phyloP scores from a whole-genome alignment of 108 stramenopile species.

The Chaetoceros muelleri region DNA sequence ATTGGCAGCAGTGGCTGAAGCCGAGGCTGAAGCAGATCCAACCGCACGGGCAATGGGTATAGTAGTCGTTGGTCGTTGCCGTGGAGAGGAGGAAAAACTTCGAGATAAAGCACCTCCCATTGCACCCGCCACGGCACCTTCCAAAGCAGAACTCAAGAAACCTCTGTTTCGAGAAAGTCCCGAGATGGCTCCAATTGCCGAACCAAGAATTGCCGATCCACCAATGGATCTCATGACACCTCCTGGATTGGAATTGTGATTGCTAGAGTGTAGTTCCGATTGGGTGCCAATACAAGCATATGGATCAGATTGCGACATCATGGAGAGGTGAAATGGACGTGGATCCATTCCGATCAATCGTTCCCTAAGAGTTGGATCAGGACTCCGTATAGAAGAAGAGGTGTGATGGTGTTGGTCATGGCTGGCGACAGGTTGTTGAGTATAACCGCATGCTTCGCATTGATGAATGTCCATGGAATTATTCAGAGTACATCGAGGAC shows the following conservation, averaged over 20 bases:
- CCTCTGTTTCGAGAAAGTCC: conserved; percentile 17
- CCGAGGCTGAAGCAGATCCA: background rate
- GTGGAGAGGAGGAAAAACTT: conserved; percentile 8
- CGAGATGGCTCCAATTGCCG: conserved; percentile 21
- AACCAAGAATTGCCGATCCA: conserved; percentile 30
- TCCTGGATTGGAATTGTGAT: background rate
- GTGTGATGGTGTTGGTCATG: background rate
- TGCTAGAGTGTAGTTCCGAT: background rate
- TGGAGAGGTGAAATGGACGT: background rate
- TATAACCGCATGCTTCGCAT: background rate
- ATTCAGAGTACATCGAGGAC: conserved; percentile 40
- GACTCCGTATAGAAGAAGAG: conserved; percentile 1
- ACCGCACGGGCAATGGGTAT: background rate
- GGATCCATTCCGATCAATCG: conserved; percentile 2
- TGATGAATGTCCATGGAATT: conserved; percentile 7
- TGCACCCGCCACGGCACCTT: conserved; percentile 31
- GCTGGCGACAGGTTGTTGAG: background rate
- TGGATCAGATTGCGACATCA: background rate
- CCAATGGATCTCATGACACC: conserved; percentile 1
- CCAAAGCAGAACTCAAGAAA: conserved; percentile 10
- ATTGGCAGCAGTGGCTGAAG: background rate
- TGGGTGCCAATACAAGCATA: background rate
- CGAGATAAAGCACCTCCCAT: conserved; percentile 28
- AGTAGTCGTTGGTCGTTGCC: background rate
- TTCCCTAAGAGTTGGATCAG: conserved; percentile 15